Base-by-base conservation (phyloP, 2,329 filamentous ascomycete species). In the Phaeoacremonium minimum region DNA sequence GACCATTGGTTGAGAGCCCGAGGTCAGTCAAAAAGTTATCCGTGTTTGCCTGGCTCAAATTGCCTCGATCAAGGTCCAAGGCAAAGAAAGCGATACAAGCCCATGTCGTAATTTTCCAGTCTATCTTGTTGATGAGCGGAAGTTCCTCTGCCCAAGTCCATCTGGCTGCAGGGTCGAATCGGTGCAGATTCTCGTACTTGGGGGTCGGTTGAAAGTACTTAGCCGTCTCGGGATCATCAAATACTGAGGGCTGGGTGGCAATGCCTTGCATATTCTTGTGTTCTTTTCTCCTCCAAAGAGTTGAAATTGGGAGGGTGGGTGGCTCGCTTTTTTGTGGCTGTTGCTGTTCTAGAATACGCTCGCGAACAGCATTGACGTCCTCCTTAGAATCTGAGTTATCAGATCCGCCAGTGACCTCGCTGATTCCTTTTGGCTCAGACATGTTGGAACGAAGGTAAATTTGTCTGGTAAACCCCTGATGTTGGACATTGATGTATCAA, bases 61-160 rank as follows among this genome's bases (percentile, higher is more conserved):
- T 70, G n/a, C 60, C 61, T 19, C 66, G 51, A 45, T 74, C 68
- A 14, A 76, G 56, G 33, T 77, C 67, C 3, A 76, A 53, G 0
- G 69, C 67, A 37, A 75, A 71, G 53, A 75, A 74, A 59, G 73
- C 73, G 15, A 75, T 47, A 43, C 73, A 76, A 1, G 69, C 65
- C 64, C 69, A 76, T 0, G 61, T 48, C 35, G 64, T 70, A 28
- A 77, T 71, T 19, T 61, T 62, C 41, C 63, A 63, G 42, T 77
- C 72, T 29, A 75, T 67, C 60, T 73, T 61, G 32, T 49, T 46
- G 12, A 59, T 42, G 1, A 61, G 37, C 2, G 43, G 43, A 35
- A 53, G 43, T 29, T 64, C 61, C 35, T 64, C 60, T 2, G 47
- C 44, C 51, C 57, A 58, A 0, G 60, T 61, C 61, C 60, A 64